Evolutionary conservation across 1,139 yeast genomes (phyloP), one percentile per base, ranked within the genome.

Genomic region (Ogataea hybrid): DNA sequence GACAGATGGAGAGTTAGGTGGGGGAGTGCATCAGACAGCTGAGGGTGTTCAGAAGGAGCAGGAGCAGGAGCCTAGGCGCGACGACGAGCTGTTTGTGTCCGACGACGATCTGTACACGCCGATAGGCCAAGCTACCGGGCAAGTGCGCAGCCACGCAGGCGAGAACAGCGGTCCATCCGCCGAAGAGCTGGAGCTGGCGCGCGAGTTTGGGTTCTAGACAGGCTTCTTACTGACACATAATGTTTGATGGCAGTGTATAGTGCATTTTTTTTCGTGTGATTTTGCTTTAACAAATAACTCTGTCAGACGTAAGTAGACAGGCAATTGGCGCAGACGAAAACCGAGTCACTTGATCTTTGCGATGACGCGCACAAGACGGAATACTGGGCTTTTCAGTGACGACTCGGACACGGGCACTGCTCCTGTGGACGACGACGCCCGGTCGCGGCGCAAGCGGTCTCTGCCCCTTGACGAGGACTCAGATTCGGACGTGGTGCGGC

Each of bases 401-500:
- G 38, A 28, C 15, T 18, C 25, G 14, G 38, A 35, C 28, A 16
- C 12, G 20, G 27, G 15, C 6, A 32, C 28, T 9, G 28, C 25
- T 9, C 8, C 25, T n/a, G 20, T 22, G 15, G 20, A 15, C 23
- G 34, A 30, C 30, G 31, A 18, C 25, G 10, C 17, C 11, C 23
- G 32, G 14, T 11, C 37, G 31, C 32, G 38, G 32, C 32, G 38
- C 15, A 28, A 16, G 21, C 27, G 32, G 21, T 15, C 27, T 14
- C 18, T 20, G 20, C 16, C 21, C 11, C 12, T 12, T 6, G 27
- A 25, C 27, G 27, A 28, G 31, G 31, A 28, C 20, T 28, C 31
- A 5, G 31, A 17, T 21, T 28, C 31, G 31, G 31, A 65, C 12
- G 70, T 57, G 6, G 30, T 47, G 6, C 61, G 51, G 32, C 41